Conservation (phyloP, 371 early-diverging fungal species). For the Rhizopus sp. region DNA sequence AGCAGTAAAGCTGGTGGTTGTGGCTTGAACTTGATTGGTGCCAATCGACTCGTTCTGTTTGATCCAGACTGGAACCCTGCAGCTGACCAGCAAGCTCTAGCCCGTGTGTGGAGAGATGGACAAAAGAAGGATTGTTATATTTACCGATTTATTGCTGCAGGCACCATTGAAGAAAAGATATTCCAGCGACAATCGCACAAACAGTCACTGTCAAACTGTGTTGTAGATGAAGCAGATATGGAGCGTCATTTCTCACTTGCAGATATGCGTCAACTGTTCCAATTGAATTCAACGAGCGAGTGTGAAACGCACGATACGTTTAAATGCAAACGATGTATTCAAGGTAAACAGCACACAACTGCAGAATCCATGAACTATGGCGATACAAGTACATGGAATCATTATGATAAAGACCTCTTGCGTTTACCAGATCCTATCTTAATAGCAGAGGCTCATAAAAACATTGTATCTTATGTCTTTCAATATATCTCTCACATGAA, state of each 20-base stretch:
- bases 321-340: conserved; percentile 87
- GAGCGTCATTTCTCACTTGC: conserved; percentile 93
- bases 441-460: conserved; percentile 69
- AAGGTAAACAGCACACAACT: conserved; percentile 73
- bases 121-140: conserved; percentile 94
- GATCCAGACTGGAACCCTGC: conserved; percentile 92
- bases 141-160: conserved; percentile 94
- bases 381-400: conserved; percentile 87
- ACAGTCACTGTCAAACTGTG: conserved; percentile 88
- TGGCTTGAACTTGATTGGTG: conserved; percentile 97
- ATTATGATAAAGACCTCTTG: conserved; percentile 71
- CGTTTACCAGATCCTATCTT: conserved; percentile 77
- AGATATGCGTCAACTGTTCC: conserved; percentile 87
- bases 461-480: conserved; percentile 86
- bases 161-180: conserved; percentile 98
- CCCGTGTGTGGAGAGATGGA: conserved; percentile 97
- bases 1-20: conserved; percentile 98
- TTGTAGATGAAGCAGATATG: conserved; percentile 92
- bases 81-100: conserved; percentile 83
- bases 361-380: conserved; percentile 78
- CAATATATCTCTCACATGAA: conserved; percentile 83
- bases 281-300: conserved; percentile 71
- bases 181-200: conserved; percentile 94
- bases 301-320: conserved; percentile 97
- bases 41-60: conserved; percentile 93